Evolutionary conservation across 2,329 filamentous ascomycete species (phyloP).

Genomic region (Tympanopsis confertula): DNA sequence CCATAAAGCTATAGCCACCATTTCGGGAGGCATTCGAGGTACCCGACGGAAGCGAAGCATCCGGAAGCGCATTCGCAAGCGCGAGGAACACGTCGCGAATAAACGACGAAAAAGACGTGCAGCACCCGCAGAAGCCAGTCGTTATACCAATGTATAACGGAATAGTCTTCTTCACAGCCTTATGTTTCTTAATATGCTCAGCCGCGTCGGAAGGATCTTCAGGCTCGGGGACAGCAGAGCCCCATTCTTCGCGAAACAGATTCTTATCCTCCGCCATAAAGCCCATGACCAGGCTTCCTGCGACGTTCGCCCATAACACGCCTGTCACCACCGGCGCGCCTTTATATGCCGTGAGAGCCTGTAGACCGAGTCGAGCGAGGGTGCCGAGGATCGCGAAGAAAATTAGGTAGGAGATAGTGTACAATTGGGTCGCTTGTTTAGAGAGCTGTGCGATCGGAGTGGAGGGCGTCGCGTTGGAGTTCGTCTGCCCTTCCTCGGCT

Average conservation of each 20-base stretch:
- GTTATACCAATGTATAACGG: slow-evolving; percentile 61
- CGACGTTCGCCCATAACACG: slow-evolving; percentile 48
- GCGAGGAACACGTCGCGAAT: slow-evolving; percentile 54
- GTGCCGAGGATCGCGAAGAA: slow-evolving; percentile 50
- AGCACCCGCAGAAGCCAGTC: slow-evolving; percentile 61
- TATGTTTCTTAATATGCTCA: background rate
- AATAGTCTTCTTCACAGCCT: slow-evolving; percentile 26
- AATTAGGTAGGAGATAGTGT: slow-evolving; percentile 43
- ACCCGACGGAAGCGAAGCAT: slow-evolving; percentile 23
- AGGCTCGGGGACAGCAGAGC: slow-evolving; percentile 7
- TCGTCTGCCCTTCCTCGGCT: too few species aligned
- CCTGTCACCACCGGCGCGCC: slow-evolving; percentile 41
- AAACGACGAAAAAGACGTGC: slow-evolving; percentile 62
- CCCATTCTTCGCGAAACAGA: slow-evolving; percentile 40
- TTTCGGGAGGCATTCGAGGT: slow-evolving; percentile 28
- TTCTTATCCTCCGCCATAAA: slow-evolving; percentile 46
- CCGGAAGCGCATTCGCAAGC: slow-evolving; percentile 45
- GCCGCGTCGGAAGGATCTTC: slow-evolving; percentile 2
- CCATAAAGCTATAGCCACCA: slow-evolving; percentile 54
- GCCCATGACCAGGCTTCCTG: slow-evolving; percentile 44
- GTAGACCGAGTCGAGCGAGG: slow-evolving; percentile 43
- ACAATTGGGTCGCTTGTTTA: slow-evolving; percentile 20
- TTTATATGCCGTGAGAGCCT: slow-evolving; percentile 46
- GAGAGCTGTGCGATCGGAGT: slow-evolving; percentile 9
- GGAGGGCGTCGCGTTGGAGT: background rate